phyloP scores from a whole-genome alignment of 768 basidiomycete species.

The Lactarius indigo region DNA sequence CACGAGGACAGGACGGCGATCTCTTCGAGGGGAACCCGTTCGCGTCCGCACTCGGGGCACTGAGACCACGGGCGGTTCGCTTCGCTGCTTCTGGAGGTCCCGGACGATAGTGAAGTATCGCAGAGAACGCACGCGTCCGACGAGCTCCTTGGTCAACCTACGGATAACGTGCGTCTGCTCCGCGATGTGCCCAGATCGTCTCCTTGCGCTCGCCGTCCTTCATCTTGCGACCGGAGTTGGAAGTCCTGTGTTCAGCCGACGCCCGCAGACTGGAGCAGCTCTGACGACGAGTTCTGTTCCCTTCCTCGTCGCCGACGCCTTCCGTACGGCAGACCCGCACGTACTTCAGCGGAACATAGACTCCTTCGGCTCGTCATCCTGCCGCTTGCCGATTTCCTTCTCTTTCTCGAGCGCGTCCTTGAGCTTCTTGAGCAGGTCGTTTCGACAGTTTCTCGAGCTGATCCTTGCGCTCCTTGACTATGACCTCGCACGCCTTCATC shows the following conservation, averaged over 20 bases:
- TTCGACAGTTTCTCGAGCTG: slow-evolving; percentile 80
- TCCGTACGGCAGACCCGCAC: slow-evolving; percentile 63
- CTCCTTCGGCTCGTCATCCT: slow-evolving; percentile 44
- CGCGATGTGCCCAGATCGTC: slow-evolving; percentile 75
- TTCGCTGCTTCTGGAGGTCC: slow-evolving; percentile 75
- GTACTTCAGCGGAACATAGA: slow-evolving; percentile 79
- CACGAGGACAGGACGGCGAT: slow-evolving; percentile 88
- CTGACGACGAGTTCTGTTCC: slow-evolving; percentile 58
- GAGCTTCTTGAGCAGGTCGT: slow-evolving; percentile 65
- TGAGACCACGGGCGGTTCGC: slow-evolving; percentile 52
- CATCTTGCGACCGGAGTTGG: slow-evolving; percentile 33
- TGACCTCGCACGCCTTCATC: slow-evolving; percentile 90
- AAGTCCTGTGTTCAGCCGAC: slow-evolving; percentile 36
- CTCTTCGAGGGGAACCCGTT: slow-evolving; percentile 57
- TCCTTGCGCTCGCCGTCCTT: slow-evolving; percentile 62
- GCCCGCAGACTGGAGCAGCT: slow-evolving; percentile 59
- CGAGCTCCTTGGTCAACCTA: slow-evolving; percentile 80
- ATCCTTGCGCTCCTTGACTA: slow-evolving; percentile 73
- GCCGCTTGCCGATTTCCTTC: slow-evolving; percentile 52
- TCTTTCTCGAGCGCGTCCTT: slow-evolving; percentile 65
- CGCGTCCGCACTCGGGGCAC: slow-evolving; percentile 60
- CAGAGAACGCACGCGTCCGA: slow-evolving; percentile 83
- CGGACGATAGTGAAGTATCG: slow-evolving; percentile 92
- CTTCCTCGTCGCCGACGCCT: slow-evolving; percentile 79
- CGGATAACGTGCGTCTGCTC: slow-evolving; percentile 86